Percentiles rank a stretch among this genome's conserved stretches.
These are phyloP conservation scores for Murraya koenigii DNA, from an alignment of 345 rosid genomes.

Conservation along the genomic window DNA sequence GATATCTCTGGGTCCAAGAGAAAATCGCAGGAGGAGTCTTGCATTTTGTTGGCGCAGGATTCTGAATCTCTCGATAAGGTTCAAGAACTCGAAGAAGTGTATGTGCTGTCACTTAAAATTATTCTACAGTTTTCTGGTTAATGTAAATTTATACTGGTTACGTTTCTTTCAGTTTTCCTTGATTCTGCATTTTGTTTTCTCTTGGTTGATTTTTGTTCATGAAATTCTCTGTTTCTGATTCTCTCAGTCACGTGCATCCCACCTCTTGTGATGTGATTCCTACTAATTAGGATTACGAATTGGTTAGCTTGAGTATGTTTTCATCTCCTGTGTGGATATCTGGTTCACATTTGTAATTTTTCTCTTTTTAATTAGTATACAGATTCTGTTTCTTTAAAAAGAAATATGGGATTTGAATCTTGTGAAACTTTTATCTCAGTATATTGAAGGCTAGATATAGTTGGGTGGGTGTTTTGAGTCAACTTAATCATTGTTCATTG, in stretches of 20 bases:
- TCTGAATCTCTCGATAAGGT: constrained; percentile 52
- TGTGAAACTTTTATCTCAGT: not conserved
- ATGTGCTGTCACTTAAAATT: constrained; percentile 30
- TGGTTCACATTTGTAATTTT: not conserved
- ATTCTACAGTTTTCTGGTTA: constrained; percentile 5
- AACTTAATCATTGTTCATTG: not conserved
- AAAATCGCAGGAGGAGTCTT: constrained; percentile 39
- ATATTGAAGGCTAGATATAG: not conserved
- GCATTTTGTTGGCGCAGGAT: constrained; percentile 65
- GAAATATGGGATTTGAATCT: constrained; percentile 5
- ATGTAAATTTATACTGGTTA: constrained; percentile 15
- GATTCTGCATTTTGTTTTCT: constrained; percentile 9
- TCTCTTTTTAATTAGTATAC: not conserved
- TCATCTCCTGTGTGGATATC: not conserved
- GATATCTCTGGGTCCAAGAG: constrained; percentile 39
- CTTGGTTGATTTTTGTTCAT: not conserved
- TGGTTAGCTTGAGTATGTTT: not conserved
- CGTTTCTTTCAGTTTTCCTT: not conserved
- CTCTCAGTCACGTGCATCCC: not conserved
- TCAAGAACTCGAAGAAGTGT: constrained; percentile 72
- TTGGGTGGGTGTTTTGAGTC: not conserved
- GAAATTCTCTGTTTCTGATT: not conserved
- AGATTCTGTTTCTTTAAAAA: not conserved
- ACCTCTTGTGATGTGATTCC: not conserved
- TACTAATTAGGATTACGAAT: not conserved